Evolutionary conservation across 495 filamentous ascomycete genomes (phyloP), one percentile per base, ranked within the genome.

Genomic region (Xylaria telfairii): DNA sequence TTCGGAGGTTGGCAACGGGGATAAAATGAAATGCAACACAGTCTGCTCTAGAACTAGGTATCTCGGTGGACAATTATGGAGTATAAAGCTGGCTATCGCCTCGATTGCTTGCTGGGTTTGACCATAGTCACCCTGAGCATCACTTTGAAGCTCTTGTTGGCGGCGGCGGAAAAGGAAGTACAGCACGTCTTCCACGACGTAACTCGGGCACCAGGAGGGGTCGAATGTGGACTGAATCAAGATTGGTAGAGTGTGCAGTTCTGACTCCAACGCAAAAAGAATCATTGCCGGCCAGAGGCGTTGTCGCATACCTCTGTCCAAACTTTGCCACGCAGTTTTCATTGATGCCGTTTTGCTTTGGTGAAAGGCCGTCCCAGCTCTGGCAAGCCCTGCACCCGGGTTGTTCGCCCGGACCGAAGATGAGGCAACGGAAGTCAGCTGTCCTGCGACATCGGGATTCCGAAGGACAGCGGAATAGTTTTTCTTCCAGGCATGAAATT

Each of bases 101-200:
- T 24, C 10, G 6, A 75, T 15, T 59, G 69, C 28, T 56, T 65
- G 41, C 8, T 51, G 41, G 21, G 70, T 64, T 28, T 76, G 67
- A 32, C 72, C 41, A 39, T 68, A 60, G 42, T 78, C 76, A 60
- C 79, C 74, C 34, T 75, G 72, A 13, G 49, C 53, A 10, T 59
- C 42, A 21, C 69, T 47, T n/a, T 7, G 4, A 21, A 44, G 28
- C 26, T 26, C 46, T n/a, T 34, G 26, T 21, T 59, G 34, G 34
- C 21, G 26, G 15, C 51, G 68, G 39, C 56, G 70, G 21, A 79
- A 78, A 59, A 91, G 66, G 57, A 85, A 83, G 9, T 81, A 67
- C 26, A 91, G 66, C 64, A 84, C 81, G 73, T 92, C 88, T 41
- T 76, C 76, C 12, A 89, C 76, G 65, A 88, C 82, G 46, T 83